Conservation (phyloP, 2,329 filamentous ascomycete genomes). For the Fusarium guadeloupense region DNA sequence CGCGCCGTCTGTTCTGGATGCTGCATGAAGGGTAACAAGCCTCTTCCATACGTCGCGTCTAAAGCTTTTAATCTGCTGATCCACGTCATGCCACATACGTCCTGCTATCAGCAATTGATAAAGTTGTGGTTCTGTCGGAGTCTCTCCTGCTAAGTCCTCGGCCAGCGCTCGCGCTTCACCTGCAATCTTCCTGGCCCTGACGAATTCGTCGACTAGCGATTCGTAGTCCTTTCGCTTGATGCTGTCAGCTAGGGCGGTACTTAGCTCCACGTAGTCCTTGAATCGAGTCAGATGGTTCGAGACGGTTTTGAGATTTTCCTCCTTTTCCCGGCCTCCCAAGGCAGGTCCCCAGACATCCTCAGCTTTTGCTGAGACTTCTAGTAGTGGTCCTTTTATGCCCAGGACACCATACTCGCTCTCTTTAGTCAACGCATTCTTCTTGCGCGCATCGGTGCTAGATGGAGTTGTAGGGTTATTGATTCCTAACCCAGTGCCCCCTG, state of each 20-base stretch:
- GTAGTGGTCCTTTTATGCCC: slow-evolving; percentile 86
- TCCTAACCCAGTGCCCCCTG: slow-evolving; percentile 48
- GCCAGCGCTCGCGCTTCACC: slow-evolving; percentile 79
- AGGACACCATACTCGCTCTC: slow-evolving; percentile 91
- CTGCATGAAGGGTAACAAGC: slow-evolving; percentile 73
- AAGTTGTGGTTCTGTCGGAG: slow-evolving; percentile 79
- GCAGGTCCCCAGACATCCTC: slow-evolving; percentile 98
- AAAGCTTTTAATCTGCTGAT: slow-evolving; percentile 84
- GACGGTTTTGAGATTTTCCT: slow-evolving; percentile 84
- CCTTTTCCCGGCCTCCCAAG: slow-evolving; percentile 88
- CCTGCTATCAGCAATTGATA: slow-evolving; percentile 89
- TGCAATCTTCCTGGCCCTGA: slow-evolving; percentile 80
- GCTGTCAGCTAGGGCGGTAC: slow-evolving; percentile 78
- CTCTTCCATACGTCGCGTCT: slow-evolving; percentile 91
- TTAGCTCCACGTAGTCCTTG: slow-evolving; percentile 83
- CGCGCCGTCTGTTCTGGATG: slow-evolving; percentile 58
- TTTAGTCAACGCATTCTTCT: slow-evolving; percentile 90
- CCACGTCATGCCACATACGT: slow-evolving; percentile 94
- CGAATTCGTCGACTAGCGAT: slow-evolving; percentile 85
- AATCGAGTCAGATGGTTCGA: slow-evolving; percentile 80
- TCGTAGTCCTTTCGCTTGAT: slow-evolving; percentile 95
- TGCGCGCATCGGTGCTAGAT: slow-evolving; percentile 64
- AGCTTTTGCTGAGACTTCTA: slow-evolving; percentile 91
- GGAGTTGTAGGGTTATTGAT: slow-evolving; percentile 51
- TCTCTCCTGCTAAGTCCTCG: slow-evolving; percentile 60